A percentile compares a stretch with the other conserved stretches of the same genome.
Evolutionary conservation across 2,329 filamentous ascomycete species (phyloP).

Genomic region (Ceratocystis cacaofunesta): DNA sequence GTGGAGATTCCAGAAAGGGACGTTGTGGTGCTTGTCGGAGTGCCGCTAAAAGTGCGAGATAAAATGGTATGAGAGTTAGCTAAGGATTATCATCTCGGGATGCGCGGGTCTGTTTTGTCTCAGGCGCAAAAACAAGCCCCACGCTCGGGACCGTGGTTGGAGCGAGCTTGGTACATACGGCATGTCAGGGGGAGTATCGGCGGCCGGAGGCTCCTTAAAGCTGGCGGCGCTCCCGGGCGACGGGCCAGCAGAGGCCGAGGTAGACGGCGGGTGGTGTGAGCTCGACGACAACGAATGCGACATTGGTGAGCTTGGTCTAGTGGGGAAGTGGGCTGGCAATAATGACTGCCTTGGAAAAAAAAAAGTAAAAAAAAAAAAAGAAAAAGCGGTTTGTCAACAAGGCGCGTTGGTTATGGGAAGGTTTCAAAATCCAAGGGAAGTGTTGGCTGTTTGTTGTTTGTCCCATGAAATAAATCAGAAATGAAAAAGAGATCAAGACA

Average conservation of each 20-base stretch:
- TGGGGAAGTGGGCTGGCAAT: too few relatives aligned
- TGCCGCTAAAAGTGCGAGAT: conserved; percentile 45
- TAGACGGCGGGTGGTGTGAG: not conserved
- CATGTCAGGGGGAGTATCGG: conserved; percentile 76
- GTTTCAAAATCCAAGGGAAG: too few relatives aligned
- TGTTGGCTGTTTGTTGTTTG: too few relatives aligned
- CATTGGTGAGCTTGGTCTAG: not conserved
- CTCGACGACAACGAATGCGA: conserved; percentile 12
- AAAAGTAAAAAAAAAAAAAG: conserved; percentile 54
- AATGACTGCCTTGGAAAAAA: conserved; percentile 43
- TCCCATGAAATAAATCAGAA: too few relatives aligned
- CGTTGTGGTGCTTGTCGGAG: conserved; percentile 81
- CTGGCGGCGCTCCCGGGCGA: not conserved
- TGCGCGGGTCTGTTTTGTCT: not conserved
- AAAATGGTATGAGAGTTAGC: not conserved
- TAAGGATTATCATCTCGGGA: not conserved
- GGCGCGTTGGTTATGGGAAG: too few relatives aligned
- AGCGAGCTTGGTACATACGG: conserved; percentile 45
- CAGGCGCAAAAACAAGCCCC: not conserved
- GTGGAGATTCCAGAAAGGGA: conserved; percentile 85
- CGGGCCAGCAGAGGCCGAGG: not conserved
- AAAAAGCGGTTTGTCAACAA: too few relatives aligned
- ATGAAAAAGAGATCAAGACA: too few relatives aligned
- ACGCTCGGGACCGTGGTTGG: not conserved
- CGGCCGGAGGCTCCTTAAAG: conserved; percentile 30